These are phyloP conservation scores for Xerocomus potaroensis DNA, from an alignment of 768 basidiomycete genomes.

Conservation along the genomic window DNA sequence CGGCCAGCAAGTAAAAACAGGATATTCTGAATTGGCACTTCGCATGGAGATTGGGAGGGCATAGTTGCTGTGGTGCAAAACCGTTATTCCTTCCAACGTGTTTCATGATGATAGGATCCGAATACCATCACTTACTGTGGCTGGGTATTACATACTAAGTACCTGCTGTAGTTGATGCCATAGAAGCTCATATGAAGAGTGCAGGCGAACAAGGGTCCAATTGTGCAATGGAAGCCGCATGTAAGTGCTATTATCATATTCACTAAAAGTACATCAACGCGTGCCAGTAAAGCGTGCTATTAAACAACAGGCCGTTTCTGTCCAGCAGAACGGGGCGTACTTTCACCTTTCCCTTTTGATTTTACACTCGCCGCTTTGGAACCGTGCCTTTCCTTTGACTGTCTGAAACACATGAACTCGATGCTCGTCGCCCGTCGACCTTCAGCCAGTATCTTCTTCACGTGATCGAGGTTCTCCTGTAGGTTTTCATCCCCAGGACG, in stretches of 20 bases:
- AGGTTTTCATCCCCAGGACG: slow-evolving; percentile 83
- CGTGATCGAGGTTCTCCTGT: slow-evolving; percentile 81
- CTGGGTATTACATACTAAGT: too few species aligned
- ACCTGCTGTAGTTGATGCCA: too few species aligned
- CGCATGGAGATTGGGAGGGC: slow-evolving; percentile 1
- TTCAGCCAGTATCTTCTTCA: slow-evolving; percentile 87
- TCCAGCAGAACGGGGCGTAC: slow-evolving; percentile 13
- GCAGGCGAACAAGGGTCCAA: too few species aligned
- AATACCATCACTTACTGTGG: too few species aligned
- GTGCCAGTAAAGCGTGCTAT: too few species aligned
- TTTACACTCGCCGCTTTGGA: slow-evolving; percentile 15
- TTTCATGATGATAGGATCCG: neutral
- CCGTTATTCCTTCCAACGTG: neutral
- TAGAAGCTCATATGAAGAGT: too few species aligned
- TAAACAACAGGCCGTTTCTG: slow-evolving; percentile 17
- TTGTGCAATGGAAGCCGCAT: too few species aligned
- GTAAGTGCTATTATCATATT: too few species aligned
- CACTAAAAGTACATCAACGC: too few species aligned
- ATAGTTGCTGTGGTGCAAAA: neutral
- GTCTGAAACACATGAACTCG: slow-evolving; percentile 91
- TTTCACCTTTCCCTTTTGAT: slow-evolving; percentile 18
- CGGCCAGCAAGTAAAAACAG: neutral
- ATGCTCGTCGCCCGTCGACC: slow-evolving; percentile 88
- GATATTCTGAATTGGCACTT: neutral
- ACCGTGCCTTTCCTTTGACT: slow-evolving; percentile 46